Conservation (phyloP, 345 rosid genomes). For the Stellera chamaejasme region DNA sequence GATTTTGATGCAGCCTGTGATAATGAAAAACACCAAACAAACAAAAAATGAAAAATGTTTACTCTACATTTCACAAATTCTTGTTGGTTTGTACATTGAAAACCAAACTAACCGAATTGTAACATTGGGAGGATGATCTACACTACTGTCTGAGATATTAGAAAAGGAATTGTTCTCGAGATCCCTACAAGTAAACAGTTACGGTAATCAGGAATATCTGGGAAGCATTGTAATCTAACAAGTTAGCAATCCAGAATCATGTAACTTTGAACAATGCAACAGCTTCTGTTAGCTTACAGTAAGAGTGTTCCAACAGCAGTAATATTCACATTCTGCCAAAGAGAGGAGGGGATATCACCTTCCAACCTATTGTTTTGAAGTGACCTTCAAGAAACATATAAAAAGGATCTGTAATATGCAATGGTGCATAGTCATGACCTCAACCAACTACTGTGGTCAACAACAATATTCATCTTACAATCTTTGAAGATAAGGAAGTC, state of each 20-base stretch:
- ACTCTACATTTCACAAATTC: background rate
- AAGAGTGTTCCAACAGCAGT: constrained; percentile 15
- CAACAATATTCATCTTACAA: constrained; percentile 25
- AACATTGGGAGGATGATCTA: constrained; percentile 44
- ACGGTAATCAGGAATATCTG: background rate
- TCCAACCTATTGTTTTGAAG: constrained; percentile 32
- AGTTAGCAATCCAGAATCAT: background rate
- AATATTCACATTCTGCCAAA: constrained; percentile 34
- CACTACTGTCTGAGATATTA: constrained; percentile 23
- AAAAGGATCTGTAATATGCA: too few species aligned
- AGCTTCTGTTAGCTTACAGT: constrained; percentile 23
- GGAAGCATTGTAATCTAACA: background rate
- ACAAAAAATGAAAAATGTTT: background rate
- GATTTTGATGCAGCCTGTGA: constrained; percentile 53
- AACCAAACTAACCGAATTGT: constrained; percentile 31
- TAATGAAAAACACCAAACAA: background rate
- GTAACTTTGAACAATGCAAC: background rate
- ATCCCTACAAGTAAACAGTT: constrained; percentile 31
- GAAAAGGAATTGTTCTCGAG: constrained; percentile 38
- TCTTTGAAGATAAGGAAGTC: constrained; percentile 43
- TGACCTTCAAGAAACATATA: constrained; percentile 22
- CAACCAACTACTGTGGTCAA: too few species aligned
- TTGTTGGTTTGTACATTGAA: background rate
- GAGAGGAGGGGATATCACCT: constrained; percentile 28
- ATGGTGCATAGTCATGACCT: too few species aligned